Percentiles rank a stretch among this genome's conserved stretches.
Conservation (phyloP, 495 filamentous ascomycete genomes). For the Trichoderma asperelloides region DNA sequence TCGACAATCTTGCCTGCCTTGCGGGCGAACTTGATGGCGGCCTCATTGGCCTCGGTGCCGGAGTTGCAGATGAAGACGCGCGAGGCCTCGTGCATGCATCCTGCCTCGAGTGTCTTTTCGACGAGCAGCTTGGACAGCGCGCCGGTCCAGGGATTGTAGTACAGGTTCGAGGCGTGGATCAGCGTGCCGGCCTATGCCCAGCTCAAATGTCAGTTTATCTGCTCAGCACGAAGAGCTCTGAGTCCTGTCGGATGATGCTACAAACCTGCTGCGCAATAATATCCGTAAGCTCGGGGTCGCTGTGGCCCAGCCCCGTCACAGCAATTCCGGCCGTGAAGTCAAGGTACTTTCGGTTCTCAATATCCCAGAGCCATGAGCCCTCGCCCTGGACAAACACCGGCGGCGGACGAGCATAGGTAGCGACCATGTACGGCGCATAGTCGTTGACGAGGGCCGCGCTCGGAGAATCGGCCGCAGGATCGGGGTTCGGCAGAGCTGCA, state of each 20-base stretch:
- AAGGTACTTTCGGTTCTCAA: constrained; percentile 80
- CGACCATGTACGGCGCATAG: constrained; percentile 79
- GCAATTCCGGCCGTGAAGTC: constrained; percentile 96
- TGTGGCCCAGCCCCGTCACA: constrained; percentile 86
- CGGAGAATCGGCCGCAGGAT: constrained; percentile 68
- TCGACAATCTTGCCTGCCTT: constrained; percentile 73
- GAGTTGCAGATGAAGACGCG: constrained; percentile 91
- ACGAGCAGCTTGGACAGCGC: constrained; percentile 80
- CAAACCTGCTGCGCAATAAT: constrained; percentile 65
- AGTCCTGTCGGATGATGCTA: neutral
- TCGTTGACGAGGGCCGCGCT: constrained; percentile 65
- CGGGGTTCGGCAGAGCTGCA: constrained; percentile 58
- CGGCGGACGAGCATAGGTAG: constrained; percentile 86
- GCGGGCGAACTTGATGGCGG: constrained; percentile 90
- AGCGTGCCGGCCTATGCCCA: constrained; percentile 57
- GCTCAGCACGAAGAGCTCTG: neutral
- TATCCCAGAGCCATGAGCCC: constrained; percentile 81
- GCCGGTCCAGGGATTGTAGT: constrained; percentile 91
- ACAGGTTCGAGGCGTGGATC: constrained; percentile 87
- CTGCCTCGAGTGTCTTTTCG: constrained; percentile 59
- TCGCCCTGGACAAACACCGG: constrained; percentile 81
- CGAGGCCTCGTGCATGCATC: constrained; percentile 71
- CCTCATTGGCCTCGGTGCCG: constrained; percentile 92
- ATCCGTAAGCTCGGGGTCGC: constrained; percentile 59
- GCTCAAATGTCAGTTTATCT: neutral